A percentile compares a stretch with the other conserved stretches of the same genome.
Conservation (phyloP, 202 grass and related monocot species). For the Musa balbisiana region DNA sequence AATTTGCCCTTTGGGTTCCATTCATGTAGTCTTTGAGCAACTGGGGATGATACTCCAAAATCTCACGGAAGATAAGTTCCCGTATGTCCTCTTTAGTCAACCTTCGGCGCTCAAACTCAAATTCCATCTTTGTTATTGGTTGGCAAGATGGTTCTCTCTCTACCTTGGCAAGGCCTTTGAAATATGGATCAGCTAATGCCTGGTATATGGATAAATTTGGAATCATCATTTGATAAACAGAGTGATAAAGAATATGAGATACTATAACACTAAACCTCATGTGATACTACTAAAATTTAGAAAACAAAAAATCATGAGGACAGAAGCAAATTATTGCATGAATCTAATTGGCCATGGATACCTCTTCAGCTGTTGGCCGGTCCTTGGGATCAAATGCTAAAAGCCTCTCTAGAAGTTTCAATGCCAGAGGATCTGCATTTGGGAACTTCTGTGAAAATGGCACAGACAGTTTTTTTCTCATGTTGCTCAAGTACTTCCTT, state of each 20-base stretch:
- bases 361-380: conserved; percentile 87
- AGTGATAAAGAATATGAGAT: too few relatives aligned
- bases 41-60: conserved; percentile 92
- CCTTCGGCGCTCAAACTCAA: conserved; percentile 79
- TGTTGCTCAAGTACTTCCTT: conserved; percentile 66
- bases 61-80: conserved; percentile 87
- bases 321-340: conserved; percentile 1
- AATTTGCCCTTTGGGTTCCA: conserved; percentile 52
- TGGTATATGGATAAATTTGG: conserved; percentile 13
- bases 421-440: conserved; percentile 71
- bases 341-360: conserved; percentile 25
- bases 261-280: too few relatives aligned
- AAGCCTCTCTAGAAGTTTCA: conserved; percentile 79
- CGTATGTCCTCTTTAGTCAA: conserved; percentile 76
- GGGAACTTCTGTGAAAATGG: conserved; percentile 80
- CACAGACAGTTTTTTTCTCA: conserved; percentile 75
- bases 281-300: neutral
- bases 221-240: too few relatives aligned
- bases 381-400: conserved; percentile 97
- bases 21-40: conserved; percentile 66
- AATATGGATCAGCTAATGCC: conserved; percentile 81
- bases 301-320: neutral
- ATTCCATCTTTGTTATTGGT: conserved; percentile 85
- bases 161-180: conserved; percentile 68
- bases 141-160: conserved; percentile 89